Percentiles rank a stretch among this genome's conserved stretches.
Evolutionary conservation across 2,329 filamentous ascomycete genomes (phyloP).

Genomic region (Colletotrichum cereale): DNA sequence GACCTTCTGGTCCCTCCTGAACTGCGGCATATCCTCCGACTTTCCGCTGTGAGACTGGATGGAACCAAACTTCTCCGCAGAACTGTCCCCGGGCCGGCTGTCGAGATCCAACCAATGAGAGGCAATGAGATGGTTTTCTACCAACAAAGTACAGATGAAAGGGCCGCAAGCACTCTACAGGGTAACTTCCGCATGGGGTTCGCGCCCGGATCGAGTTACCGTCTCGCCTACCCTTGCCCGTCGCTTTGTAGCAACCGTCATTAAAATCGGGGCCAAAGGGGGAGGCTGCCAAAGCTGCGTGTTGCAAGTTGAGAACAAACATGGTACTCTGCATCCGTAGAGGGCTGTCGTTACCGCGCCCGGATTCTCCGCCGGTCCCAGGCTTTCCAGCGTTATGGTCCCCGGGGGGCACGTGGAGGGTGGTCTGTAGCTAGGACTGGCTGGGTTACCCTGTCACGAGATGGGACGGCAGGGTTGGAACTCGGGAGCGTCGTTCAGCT

Average conservation of each 20-base stretch:
- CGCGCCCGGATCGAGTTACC: too few species aligned
- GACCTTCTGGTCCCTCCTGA: conserved; percentile 51
- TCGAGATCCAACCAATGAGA: not conserved
- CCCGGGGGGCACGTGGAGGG: not conserved
- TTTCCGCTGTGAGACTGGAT: not conserved
- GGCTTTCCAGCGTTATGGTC: not conserved
- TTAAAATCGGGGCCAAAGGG: not conserved
- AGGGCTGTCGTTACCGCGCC: not conserved
- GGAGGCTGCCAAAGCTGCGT: not conserved
- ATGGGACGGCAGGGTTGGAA: not conserved
- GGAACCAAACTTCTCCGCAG: not conserved
- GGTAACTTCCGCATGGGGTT: not conserved
- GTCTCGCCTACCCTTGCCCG: not conserved
- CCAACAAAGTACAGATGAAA: too few species aligned
- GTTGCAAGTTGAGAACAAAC: not conserved
- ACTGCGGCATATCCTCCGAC: conserved; percentile 40
- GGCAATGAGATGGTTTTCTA: too few species aligned
- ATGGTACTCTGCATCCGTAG: too few species aligned
- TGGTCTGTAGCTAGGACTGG: not conserved
- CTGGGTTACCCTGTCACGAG: not conserved
- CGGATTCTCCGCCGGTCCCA: too few species aligned
- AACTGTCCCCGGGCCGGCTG: not conserved
- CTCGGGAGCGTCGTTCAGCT: not conserved
- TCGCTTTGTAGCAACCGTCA: not conserved
- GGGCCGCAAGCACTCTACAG: too few species aligned